Evolutionary conservation across 441 rosid species (phyloP).

Genomic region (Isatis lusitanica): DNA sequence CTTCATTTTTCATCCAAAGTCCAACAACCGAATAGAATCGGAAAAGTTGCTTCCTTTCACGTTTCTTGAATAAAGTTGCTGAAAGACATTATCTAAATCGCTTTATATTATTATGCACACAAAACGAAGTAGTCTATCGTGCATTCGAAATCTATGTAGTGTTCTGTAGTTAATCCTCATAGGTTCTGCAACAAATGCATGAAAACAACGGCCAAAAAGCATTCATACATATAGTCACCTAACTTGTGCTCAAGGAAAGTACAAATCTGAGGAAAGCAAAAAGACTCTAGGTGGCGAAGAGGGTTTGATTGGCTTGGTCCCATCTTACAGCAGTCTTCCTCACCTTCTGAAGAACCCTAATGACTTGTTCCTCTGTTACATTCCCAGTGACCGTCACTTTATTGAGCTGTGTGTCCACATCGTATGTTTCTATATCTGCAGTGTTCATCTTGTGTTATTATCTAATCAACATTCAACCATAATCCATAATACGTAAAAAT

Average conservation of each 20-base stretch:
- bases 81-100: neutral
- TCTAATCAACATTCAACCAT: neutral
- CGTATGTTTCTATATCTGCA: constrained; percentile 74
- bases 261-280: no score
- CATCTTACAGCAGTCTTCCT: constrained; percentile 65
- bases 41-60: no score
- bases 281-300: constrained; percentile 17
- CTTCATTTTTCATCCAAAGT: no score
- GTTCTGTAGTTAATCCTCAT: neutral
- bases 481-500: neutral
- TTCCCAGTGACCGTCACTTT: constrained; percentile 83
- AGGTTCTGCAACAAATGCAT: neutral
- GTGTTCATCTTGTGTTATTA: neutral
- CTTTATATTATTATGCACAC: neutral
- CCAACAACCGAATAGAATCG: no score
- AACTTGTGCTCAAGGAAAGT: neutral
- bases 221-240: neutral
- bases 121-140: neutral
- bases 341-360: constrained; percentile 72
- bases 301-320: constrained; percentile 38
- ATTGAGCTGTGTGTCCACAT: constrained; percentile 72
- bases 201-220: constrained; percentile 5
- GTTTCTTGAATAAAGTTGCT: no score
- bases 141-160: neutral
- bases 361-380: constrained; percentile 65